These are phyloP conservation scores for Ophiostoma sp. DNA, from an alignment of 2,329 filamentous ascomycete species.

Conservation along the genomic window DNA sequence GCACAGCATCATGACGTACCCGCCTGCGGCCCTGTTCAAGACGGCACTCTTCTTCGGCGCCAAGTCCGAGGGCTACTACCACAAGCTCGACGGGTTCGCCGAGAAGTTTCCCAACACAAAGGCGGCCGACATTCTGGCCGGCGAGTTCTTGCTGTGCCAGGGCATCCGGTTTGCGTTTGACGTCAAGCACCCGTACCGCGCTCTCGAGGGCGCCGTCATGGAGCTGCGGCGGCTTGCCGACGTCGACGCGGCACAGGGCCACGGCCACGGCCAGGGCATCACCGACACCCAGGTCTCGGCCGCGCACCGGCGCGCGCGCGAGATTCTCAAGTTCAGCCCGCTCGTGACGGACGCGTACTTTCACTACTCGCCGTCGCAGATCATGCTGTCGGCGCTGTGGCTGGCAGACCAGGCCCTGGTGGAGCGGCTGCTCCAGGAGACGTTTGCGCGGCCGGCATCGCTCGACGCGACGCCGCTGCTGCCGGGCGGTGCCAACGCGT, in stretches of 20 bases:
- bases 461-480: slow-evolving; percentile 26
- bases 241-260: slow-evolving; percentile 43
- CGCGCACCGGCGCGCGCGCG: slow-evolving; percentile 68
- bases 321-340: slow-evolving; percentile 70
- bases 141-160: slow-evolving; percentile 89
- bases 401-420: slow-evolving; percentile 65
- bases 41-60: slow-evolving; percentile 88
- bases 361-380: slow-evolving; percentile 88
- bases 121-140: slow-evolving; percentile 76
- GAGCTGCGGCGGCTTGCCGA: slow-evolving; percentile 66
- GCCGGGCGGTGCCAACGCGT: slow-evolving; percentile 25
- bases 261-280: neutral
- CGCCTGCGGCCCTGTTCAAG: slow-evolving; percentile 80
- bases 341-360: slow-evolving; percentile 95
- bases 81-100: slow-evolving; percentile 47
- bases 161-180: slow-evolving; percentile 91
- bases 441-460: slow-evolving; percentile 31
- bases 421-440: slow-evolving; percentile 43
- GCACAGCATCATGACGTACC: slow-evolving; percentile 95
- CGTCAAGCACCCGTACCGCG: slow-evolving; percentile 82
- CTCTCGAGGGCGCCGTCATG: slow-evolving; percentile 78
- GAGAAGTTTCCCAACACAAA: slow-evolving; percentile 63
- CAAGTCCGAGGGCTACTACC: slow-evolving; percentile 82
- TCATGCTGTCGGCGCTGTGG: slow-evolving; percentile 76
- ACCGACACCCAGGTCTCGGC: slow-evolving; percentile 26